These are phyloP conservation scores for Rhodotorula glutinis DNA, from an alignment of 1,284 basidiomycete species.

Conservation along the genomic window DNA sequence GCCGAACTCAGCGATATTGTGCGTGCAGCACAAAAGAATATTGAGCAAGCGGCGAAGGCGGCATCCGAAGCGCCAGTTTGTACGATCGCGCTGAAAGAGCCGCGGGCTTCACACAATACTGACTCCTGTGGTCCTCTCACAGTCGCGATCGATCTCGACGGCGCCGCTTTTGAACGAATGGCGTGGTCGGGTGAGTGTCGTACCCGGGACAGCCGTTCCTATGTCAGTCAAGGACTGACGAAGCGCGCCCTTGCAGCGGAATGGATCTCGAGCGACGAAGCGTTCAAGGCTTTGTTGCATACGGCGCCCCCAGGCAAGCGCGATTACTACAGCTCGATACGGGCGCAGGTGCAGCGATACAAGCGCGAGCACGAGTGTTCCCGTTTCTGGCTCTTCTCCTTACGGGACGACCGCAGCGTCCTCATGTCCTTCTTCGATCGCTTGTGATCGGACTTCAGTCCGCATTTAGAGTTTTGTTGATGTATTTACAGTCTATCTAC, in stretches of 20 bases:
- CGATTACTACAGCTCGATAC: constrained; percentile 34
- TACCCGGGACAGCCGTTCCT: too few relatives aligned
- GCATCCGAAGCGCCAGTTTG: constrained; percentile 34
- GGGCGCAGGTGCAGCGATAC: constrained; percentile 24
- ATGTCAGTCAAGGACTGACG: too few relatives aligned
- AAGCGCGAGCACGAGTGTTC: not conserved
- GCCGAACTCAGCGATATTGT: not conserved
- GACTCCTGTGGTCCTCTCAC: not conserved
- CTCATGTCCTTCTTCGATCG: constrained; percentile 18
- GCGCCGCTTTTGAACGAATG: constrained; percentile 37
- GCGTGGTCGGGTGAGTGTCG: constrained; percentile 21
- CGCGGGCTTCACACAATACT: too few relatives aligned
- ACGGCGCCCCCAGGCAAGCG: constrained; percentile 34
- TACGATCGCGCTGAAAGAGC: too few relatives aligned
- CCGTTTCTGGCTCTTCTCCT: constrained; percentile 35
- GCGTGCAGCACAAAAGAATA: constrained; percentile 29
- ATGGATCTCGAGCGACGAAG: constrained; percentile 32
- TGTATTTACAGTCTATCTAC: not conserved
- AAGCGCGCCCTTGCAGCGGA: too few relatives aligned
- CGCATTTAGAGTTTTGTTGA: too few relatives aligned
- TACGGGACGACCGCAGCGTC: constrained; percentile 24
- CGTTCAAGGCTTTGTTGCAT: constrained; percentile 30
- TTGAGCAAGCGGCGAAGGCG: constrained; percentile 28
- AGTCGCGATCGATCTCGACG: constrained; percentile 43
- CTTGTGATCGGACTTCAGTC: not conserved